Conservation (phyloP, 495 filamentous ascomycete species). For the Talaromyces trachyspermus region DNA sequence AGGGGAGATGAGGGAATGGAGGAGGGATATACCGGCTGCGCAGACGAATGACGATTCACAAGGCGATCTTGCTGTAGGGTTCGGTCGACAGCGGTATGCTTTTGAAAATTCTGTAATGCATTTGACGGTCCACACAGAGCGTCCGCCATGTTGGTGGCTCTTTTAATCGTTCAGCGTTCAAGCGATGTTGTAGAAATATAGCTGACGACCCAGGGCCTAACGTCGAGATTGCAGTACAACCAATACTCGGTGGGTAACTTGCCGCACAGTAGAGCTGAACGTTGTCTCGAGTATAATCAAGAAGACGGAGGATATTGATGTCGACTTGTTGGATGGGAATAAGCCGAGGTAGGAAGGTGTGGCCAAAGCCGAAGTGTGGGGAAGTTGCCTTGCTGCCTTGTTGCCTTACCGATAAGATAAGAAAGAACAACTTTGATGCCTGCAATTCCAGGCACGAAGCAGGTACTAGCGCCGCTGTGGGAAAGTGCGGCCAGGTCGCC, state of each 20-base stretch:
- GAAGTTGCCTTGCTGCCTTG: conserved; percentile 6
- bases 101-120: conserved; percentile 75
- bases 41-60: conserved; percentile 41
- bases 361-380: background rate
- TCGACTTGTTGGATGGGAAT: no score
- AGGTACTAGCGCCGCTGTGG: background rate
- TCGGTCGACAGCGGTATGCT: conserved; percentile 70
- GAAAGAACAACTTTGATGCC: background rate
- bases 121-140: conserved; percentile 85
- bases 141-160: conserved; percentile 57
- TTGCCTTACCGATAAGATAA: conserved; percentile 9
- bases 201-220: no score
- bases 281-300: no score
- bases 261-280: no score
- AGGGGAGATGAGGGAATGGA: background rate
- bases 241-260: no score
- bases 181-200: no score
- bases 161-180: background rate
- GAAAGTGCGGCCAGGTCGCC: conserved; percentile 9
- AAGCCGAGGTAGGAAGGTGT: background rate
- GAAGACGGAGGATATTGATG: no score
- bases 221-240: no score
- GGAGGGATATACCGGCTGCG: conserved; percentile 39
- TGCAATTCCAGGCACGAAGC: background rate
- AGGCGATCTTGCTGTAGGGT: conserved; percentile 81